Conservation (phyloP, 2,329 filamentous ascomycete genomes). For the Trichoderma sp. region DNA sequence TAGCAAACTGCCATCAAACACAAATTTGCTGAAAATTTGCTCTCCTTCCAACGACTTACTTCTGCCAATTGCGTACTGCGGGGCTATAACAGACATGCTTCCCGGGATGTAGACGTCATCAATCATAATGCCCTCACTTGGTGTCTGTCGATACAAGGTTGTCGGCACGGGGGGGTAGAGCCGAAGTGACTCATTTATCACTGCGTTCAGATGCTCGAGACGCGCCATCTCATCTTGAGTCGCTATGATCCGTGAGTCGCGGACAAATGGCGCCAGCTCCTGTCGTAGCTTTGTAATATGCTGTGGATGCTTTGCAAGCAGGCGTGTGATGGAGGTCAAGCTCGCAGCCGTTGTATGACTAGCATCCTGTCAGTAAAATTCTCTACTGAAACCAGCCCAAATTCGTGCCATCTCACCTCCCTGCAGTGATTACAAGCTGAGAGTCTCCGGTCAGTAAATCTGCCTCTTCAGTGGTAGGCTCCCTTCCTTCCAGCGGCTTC, state of each 20-base stretch:
- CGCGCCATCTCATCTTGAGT: not conserved
- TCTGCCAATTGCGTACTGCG: constrained; percentile 28
- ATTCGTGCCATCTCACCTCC: not conserved
- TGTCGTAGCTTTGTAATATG: constrained; percentile 1
- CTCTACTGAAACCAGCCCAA: not conserved
- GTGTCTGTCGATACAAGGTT: constrained; percentile 31
- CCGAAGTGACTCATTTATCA: constrained; percentile 36
- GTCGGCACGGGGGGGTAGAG: constrained; percentile 33
- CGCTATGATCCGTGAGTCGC: not conserved
- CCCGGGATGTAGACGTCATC: constrained; percentile 30
- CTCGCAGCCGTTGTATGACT: constrained; percentile 43
- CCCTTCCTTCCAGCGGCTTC: not conserved
- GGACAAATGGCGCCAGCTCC: not conserved
- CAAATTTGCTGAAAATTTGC: constrained; percentile 19
- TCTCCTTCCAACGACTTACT: not conserved
- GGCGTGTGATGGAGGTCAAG: constrained; percentile 40
- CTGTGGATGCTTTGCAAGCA: constrained; percentile 38
- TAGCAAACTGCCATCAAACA: constrained; percentile 42
- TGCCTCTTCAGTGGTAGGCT: not conserved
- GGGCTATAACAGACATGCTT: constrained; percentile 28
- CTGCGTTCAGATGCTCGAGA: constrained; percentile 33
- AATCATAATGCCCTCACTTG: constrained; percentile 29
- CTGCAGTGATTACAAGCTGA: constrained; percentile 2
- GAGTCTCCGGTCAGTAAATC: not conserved
- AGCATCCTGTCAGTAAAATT: not conserved